These are phyloP conservation scores for Vinca major DNA, from an alignment of 305 asterid genomes.

Conservation along the genomic window DNA sequence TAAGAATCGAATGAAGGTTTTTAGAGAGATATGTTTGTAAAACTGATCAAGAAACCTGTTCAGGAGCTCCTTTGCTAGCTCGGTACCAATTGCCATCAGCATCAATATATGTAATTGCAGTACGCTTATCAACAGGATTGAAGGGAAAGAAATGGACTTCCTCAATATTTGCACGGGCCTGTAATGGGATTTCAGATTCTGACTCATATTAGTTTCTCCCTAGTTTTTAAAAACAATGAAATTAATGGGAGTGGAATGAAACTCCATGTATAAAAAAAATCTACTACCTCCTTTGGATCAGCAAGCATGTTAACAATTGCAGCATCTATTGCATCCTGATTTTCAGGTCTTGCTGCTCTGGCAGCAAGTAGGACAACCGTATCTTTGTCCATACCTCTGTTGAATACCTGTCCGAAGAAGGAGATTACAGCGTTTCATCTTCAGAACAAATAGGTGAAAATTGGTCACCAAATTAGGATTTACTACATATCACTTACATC, in stretches of 20 bases:
- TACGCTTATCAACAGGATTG: conserved; percentile 27
- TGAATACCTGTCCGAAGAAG: conserved; percentile 17
- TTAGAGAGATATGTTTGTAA: neutral
- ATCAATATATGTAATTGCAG: conserved; percentile 28
- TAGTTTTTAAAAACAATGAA: neutral
- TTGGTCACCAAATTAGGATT: neutral
- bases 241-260: neutral
- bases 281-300: conserved; percentile 24
- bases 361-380: conserved; percentile 23
- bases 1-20: no score
- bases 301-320: conserved; percentile 26
- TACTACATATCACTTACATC: neutral
- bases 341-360: conserved; percentile 28
- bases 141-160: conserved; percentile 28
- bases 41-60: conserved; percentile 21
- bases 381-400: conserved; percentile 25
- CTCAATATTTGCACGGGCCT: conserved; percentile 23
- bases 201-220: neutral
- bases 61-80: conserved; percentile 29
- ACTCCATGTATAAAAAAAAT: neutral
- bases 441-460: neutral
- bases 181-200: neutral
- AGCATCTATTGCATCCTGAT: conserved; percentile 29
- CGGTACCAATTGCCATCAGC: conserved; percentile 26
- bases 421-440: neutral